Evolutionary conservation across 2,329 filamentous ascomycete species (phyloP), one percentile per base, ranked within the genome.

Genomic region (Nemania diffusa): DNA sequence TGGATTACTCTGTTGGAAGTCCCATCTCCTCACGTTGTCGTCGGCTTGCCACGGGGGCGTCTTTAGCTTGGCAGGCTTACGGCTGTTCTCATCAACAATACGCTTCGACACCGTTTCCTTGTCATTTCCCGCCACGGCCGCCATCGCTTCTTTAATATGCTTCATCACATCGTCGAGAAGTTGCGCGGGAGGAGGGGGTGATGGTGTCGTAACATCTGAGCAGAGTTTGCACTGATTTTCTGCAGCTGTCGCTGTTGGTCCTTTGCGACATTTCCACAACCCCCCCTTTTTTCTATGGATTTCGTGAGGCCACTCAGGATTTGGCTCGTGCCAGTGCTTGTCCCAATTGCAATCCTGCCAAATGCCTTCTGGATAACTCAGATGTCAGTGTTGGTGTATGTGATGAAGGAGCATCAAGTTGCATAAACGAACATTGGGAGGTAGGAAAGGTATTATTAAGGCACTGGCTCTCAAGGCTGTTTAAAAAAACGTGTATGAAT

Each of bases 201-300:
- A 15, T 7, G 48, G 17, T 42, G 26, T n/a, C 46, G 48, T 8
- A 22, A 22, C 24, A 5, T 60, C n/a, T 29, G 13, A 17, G 37
- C 68, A 70, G 42, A 62, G 17, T 26, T 5, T 50, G 57, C 68
- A 70, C 0, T 29, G 48, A 6, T 69, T 70, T 55, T 70, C 68
- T 5, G 66, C 60, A 6, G 26, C 46, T 20, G 57, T 44, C 40
- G 66, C 68, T 27, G n/a, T 37, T 0, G 56, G 58, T 6, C 66
- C 68, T 53, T 59, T 69, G 40, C 68, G 61, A 58, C 75, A 76
- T 40, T 69, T 74, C 74, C 74, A 76, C 68, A 58, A 75, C 15
- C 74, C 74, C n/a, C 74, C 75, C 2, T 63, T 32, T 42, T 34
- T 17, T 44, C 40, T 70, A 37, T 69, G 69, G 11, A 68, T 57